Evolutionary conservation across 192 early-diverging fungal species (phyloP).

Genomic region (Backusella circina): DNA sequence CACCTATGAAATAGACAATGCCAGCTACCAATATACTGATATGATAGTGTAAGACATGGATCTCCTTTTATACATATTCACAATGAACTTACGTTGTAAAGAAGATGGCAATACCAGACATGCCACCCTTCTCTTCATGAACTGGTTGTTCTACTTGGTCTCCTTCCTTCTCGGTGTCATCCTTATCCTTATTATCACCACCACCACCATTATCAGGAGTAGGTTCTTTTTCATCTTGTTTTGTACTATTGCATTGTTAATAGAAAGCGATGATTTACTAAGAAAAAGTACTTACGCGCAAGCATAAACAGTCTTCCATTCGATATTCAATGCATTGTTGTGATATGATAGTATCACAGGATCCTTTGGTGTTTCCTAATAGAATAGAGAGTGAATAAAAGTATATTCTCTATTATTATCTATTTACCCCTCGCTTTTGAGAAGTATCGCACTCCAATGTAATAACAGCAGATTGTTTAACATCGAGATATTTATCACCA

Average conservation of each 20-base stretch:
- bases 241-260: not conserved
- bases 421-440: slow-evolving; percentile 19
- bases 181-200: not conserved
- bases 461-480: slow-evolving; percentile 23
- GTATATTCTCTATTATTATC: not conserved
- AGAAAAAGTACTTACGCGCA: slow-evolving; percentile 10
- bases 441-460: slow-evolving; percentile 27
- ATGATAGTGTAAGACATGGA: not conserved
- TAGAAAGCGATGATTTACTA: not conserved
- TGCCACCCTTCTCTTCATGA: not conserved
- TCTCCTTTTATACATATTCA: not conserved
- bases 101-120: slow-evolving; percentile 19
- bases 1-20: slow-evolving; percentile 30
- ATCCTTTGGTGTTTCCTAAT: slow-evolving; percentile 5
- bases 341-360: slow-evolving; percentile 14
- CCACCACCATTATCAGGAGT: not conserved
- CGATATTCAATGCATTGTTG: slow-evolving; percentile 17
- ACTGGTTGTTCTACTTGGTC: not conserved
- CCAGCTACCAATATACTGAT: not conserved
- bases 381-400: too few species aligned
- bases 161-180: not conserved
- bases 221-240: slow-evolving; percentile 5
- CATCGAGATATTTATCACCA: slow-evolving; percentile 16
- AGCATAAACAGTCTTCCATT: slow-evolving; percentile 21
- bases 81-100: slow-evolving; percentile 19